Conservation (phyloP, 2,329 filamentous ascomycete genomes). For the Fusarium coffeatum region DNA sequence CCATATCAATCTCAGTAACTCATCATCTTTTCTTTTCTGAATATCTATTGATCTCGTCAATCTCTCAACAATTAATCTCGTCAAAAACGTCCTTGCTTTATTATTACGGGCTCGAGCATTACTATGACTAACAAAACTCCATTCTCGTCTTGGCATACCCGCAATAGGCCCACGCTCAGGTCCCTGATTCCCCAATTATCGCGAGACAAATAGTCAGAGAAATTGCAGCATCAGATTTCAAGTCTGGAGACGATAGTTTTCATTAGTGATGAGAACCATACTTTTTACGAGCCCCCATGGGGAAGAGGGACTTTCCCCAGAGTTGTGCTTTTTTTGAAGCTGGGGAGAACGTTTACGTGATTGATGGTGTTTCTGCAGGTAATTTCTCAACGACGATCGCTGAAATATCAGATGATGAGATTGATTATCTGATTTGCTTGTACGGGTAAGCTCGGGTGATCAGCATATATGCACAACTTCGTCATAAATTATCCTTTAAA, state of each 20-base stretch:
- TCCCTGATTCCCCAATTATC: slow-evolving; percentile 29
- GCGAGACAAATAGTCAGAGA: slow-evolving; percentile 13
- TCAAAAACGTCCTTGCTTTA: slow-evolving; percentile 1
- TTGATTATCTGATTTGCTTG: not conserved
- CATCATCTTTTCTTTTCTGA: not conserved
- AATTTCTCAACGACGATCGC: not conserved
- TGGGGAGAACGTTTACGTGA: not conserved
- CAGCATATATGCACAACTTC: slow-evolving; percentile 2
- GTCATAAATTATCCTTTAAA: slow-evolving; percentile 5
- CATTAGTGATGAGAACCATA: slow-evolving; percentile 27
- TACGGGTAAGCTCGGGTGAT: slow-evolving; percentile 1
- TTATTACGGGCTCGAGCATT: slow-evolving; percentile 22
- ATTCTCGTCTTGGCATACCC: slow-evolving; percentile 27
- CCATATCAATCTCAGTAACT: too few species aligned
- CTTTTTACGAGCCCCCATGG: slow-evolving; percentile 15
- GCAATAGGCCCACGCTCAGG: slow-evolving; percentile 27
- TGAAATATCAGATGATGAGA: not conserved
- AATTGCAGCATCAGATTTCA: not conserved
- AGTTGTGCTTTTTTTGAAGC: not conserved
- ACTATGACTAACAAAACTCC: slow-evolving; percentile 32
- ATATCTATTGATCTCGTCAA: too few species aligned
- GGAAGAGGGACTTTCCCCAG: slow-evolving; percentile 28
- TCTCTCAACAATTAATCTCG: not conserved
- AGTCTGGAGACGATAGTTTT: slow-evolving; percentile 2
- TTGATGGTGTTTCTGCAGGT: not conserved